Evolutionary conservation across 2,329 filamentous ascomycete species (phyloP).

Genomic region (Hypomyces rosellus): DNA sequence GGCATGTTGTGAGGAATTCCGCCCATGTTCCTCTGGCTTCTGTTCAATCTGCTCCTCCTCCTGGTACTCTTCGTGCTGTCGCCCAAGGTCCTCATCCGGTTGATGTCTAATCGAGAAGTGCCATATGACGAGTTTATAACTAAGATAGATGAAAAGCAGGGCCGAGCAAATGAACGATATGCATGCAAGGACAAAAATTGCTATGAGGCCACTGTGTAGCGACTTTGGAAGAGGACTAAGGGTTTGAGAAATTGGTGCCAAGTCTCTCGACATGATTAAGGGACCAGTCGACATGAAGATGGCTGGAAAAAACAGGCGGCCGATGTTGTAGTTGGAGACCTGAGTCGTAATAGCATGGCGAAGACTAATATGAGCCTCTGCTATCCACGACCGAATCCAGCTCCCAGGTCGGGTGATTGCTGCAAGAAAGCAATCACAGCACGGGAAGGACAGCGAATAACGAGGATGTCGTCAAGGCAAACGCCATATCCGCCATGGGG

Average conservation of each 20-base stretch:
- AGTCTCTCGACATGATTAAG: background rate
- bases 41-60: conserved; percentile 7
- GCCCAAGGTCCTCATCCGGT: background rate
- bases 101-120: conserved; percentile 17
- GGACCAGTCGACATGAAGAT: too few species aligned
- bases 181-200: conserved; percentile 24
- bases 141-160: conserved; percentile 25
- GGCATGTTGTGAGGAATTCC: conserved; percentile 16
- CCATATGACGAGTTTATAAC: conserved; percentile 26
- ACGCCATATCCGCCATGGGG: too few species aligned
- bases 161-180: conserved; percentile 25
- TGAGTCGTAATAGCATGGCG: too few species aligned
- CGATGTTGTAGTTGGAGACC: too few species aligned
- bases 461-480: too few species aligned
- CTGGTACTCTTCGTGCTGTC: background rate
- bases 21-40: conserved; percentile 7
- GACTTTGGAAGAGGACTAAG: conserved; percentile 17
- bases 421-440: too few species aligned
- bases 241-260: conserved; percentile 14
- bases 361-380: too few species aligned
- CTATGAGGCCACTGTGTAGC: conserved; percentile 23
- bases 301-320: too few species aligned
- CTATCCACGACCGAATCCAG: too few species aligned
- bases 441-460: too few species aligned
- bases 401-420: too few species aligned